Conservation (phyloP, 2,329 filamentous ascomycete species). For the Nothopassalora personata region DNA sequence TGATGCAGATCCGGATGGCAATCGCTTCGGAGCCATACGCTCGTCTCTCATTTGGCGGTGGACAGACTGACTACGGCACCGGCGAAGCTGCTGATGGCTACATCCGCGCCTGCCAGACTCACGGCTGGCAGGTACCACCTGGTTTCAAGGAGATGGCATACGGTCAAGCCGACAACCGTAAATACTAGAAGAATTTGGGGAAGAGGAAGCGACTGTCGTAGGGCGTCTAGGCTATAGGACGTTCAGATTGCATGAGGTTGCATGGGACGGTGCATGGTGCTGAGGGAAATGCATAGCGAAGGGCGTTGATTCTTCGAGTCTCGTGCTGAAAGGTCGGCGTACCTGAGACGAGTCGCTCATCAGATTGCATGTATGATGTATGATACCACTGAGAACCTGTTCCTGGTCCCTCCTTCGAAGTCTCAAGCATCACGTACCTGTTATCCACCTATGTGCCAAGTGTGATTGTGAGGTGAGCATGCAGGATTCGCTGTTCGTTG, state of each 20-base stretch:
- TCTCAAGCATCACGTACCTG: too few relatives aligned
- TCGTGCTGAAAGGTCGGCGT: background rate
- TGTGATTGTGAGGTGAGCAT: too few relatives aligned
- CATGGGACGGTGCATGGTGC: background rate
- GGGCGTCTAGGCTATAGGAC: background rate
- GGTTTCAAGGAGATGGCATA: slow-evolving; percentile 52
- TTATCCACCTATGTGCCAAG: too few relatives aligned
- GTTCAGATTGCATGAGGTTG: background rate
- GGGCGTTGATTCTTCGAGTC: background rate
- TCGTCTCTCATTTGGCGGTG: slow-evolving; percentile 44
- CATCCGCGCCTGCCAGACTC: slow-evolving; percentile 58
- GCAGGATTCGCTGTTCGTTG: too few relatives aligned
- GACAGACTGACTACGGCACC: slow-evolving; percentile 51
- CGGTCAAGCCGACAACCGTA: background rate
- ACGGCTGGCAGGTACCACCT: slow-evolving; percentile 68
- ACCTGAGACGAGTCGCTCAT: background rate
- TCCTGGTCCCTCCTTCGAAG: background rate
- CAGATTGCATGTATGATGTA: background rate
- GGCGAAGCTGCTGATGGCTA: slow-evolving; percentile 70
- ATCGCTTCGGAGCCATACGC: slow-evolving; percentile 70
- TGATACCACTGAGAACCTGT: background rate
- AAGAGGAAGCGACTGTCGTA: background rate
- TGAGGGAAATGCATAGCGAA: background rate
- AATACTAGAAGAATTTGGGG: background rate
- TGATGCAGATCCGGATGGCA: slow-evolving; percentile 75